A percentile compares a stretch with the other conserved stretches of the same genome.
Conservation (phyloP, 2,329 filamentous ascomycete species). For the Coniochaeta sp. region DNA sequence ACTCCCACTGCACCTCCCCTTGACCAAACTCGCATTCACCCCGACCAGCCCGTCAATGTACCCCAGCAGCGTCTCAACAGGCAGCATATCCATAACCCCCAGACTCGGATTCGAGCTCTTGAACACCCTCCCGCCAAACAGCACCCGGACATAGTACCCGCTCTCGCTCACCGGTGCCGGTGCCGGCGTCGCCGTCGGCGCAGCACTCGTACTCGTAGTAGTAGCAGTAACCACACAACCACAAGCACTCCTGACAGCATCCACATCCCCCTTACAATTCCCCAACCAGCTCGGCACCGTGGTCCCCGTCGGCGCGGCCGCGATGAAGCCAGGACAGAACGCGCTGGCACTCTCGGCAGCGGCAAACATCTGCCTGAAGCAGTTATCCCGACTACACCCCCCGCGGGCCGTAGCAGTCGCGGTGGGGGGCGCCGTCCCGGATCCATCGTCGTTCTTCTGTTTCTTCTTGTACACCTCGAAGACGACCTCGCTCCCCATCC, state of each 20-base stretch:
- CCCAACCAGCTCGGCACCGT: constrained; percentile 15
- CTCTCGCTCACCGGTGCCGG: constrained; percentile 6
- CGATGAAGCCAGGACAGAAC: constrained; percentile 18
- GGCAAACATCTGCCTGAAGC: constrained; percentile 20
- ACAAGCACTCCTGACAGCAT: constrained; percentile 18
- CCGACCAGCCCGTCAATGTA: constrained; percentile 71
- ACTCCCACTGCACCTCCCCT: constrained; percentile 13
- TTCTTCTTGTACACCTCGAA: constrained; percentile 61
- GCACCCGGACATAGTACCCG: constrained; percentile 52
- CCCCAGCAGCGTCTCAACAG: constrained; percentile 51
- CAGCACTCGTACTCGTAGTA: constrained; percentile 2
- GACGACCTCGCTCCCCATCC: constrained; percentile 72
- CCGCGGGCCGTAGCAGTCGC: no score
- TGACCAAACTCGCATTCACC: constrained; percentile 32
- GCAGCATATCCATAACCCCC: constrained; percentile 65
- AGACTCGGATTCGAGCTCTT: constrained; percentile 60
- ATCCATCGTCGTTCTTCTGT: no score
- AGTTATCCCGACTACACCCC: constrained; percentile 21
- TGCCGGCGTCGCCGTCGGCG: neutral
- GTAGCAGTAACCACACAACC: constrained; percentile 16
- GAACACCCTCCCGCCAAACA: constrained; percentile 63
- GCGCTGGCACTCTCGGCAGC: constrained; percentile 12
- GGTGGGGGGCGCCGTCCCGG: no score
- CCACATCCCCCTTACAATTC: constrained; percentile 16
- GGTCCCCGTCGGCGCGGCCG: constrained; percentile 3